Base-by-base conservation (phyloP, 768 basidiomycete species). In the Kwoniella sp. region DNA sequence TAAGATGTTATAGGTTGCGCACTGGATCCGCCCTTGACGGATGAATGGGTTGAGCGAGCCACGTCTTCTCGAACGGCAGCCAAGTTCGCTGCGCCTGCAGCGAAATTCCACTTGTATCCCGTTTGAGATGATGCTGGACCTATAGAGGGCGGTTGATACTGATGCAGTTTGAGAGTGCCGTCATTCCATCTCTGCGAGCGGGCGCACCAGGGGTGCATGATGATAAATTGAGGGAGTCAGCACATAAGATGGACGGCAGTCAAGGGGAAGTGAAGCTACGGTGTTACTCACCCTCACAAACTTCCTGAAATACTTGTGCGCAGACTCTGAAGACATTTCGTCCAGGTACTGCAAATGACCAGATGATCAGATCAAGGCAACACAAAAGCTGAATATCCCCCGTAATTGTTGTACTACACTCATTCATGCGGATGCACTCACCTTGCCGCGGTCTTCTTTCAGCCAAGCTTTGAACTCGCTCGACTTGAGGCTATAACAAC, bases 391-490 rank as follows among this genome's bases (percentile, higher is more conserved):
- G n/a, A n/a, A n/a, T n/a, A n/a, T n/a, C n/a, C n/a, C n/a, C n/a
- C n/a, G n/a, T n/a, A n/a, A n/a, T n/a, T n/a, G n/a, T n/a, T n/a
- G n/a, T n/a, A n/a, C n/a, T n/a, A n/a, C n/a, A n/a, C n/a, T n/a
- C n/a, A n/a, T n/a, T 54, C 37, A 19, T 19, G 33, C n/a, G 7
- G 8, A 44, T 19, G 40, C 17, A 78, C 81, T 56, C 60, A 86
- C 87, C 82, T 85, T 87, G 55, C 81, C 82, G 70, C 86, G 85
- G 73, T 85, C 84, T 24, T 90, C 88, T 79, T 88, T 90, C 62
- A 96, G 82, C 92, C 93, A 97, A 25, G 86, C 78, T 68, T 88
- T 85, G 75, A 94, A 95, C 75, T 96, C 93, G 60, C 87, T 85
- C 56, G 86, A 90, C 80, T 91, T 93, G 72, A 88, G 83, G 80